These are phyloP conservation scores for Groenewaldozyma auringiensis DNA, from an alignment of 1,139 yeast species.

Conservation along the genomic window DNA sequence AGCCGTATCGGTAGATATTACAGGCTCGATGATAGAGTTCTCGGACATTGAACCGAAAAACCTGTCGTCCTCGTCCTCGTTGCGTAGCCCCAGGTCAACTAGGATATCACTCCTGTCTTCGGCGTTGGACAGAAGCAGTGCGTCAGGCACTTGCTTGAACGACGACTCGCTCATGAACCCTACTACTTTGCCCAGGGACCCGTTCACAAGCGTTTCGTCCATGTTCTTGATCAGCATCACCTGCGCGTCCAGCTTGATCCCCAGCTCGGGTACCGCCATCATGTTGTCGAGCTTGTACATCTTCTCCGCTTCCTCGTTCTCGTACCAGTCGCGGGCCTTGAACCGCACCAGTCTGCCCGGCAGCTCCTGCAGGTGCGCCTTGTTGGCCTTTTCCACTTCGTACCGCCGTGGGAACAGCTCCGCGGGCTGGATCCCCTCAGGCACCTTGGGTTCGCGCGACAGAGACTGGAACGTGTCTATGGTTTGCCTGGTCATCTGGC, in stretches of 20 bases:
- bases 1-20: constrained; percentile 3
- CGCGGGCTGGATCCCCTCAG: constrained; percentile 77
- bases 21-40: neutral
- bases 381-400: constrained; percentile 80
- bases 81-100: neutral
- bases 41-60: neutral
- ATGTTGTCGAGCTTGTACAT: constrained; percentile 44
- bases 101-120: constrained; percentile 9
- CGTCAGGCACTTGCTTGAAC: constrained; percentile 21
- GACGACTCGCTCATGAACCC: constrained; percentile 62
- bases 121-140: constrained; percentile 11
- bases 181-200: constrained; percentile 79
- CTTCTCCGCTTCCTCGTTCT: constrained; percentile 25
- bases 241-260: constrained; percentile 76
- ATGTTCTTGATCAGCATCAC: constrained; percentile 94
- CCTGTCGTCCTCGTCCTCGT: neutral
- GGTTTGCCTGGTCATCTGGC: constrained; percentile 52
- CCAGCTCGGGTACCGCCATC: constrained; percentile 58
- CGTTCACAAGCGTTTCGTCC: constrained; percentile 83
- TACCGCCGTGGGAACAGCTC: constrained; percentile 74
- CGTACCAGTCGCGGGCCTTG: constrained; percentile 58
- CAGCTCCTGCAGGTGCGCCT: constrained; percentile 43
- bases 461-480: constrained; percentile 48
- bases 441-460: constrained; percentile 46
- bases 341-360: constrained; percentile 44